These are phyloP conservation scores for Trichoderma polysporum DNA, from an alignment of 2,329 filamentous ascomycete species.

Conservation along the genomic window DNA sequence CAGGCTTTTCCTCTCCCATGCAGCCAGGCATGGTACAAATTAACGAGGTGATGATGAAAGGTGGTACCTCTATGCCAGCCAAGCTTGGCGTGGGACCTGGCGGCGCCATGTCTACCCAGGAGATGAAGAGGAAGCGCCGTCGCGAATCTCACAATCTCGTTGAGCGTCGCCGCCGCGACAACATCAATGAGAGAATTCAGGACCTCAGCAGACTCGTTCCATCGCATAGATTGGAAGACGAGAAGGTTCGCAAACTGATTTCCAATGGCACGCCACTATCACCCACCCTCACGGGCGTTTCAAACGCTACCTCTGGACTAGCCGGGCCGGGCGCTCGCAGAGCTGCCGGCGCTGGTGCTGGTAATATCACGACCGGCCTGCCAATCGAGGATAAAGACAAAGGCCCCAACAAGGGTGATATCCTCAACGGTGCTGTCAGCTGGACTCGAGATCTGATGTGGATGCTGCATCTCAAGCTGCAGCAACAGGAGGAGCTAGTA, in stretches of 20 bases:
- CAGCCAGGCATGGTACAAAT: conserved; percentile 72
- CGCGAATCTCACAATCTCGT: conserved; percentile 96
- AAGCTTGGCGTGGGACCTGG: conserved; percentile 65
- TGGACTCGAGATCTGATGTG: conserved; percentile 99
- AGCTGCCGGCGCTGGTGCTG: conserved; percentile 66
- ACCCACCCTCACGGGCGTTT: conserved; percentile 71
- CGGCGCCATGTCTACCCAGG: conserved; percentile 70
- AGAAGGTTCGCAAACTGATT: conserved; percentile 93
- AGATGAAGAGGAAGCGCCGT: conserved; percentile 87
- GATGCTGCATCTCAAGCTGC: conserved; percentile 85
- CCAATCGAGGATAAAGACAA: conserved; percentile 98
- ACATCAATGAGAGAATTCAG: conserved; percentile 98
- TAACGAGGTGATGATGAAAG: conserved; percentile 84
- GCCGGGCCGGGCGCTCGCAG: conserved; percentile 81
- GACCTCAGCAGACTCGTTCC: conserved; percentile 93
- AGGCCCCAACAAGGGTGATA: conserved; percentile 97
- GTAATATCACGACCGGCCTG: conserved; percentile 87
- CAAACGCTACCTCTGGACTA: conserved; percentile 77
- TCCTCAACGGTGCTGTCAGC: conserved; percentile 92
- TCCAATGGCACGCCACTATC: conserved; percentile 89
- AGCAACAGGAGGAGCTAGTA: conserved; percentile 84
- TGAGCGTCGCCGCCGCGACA: conserved; percentile 89
- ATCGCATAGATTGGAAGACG: conserved; percentile 87
- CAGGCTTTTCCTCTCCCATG: conserved; percentile 82
- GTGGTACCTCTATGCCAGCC: conserved; percentile 82